Conservation (phyloP, 352 stramenopile species). For the Pythium scleroteichum region DNA sequence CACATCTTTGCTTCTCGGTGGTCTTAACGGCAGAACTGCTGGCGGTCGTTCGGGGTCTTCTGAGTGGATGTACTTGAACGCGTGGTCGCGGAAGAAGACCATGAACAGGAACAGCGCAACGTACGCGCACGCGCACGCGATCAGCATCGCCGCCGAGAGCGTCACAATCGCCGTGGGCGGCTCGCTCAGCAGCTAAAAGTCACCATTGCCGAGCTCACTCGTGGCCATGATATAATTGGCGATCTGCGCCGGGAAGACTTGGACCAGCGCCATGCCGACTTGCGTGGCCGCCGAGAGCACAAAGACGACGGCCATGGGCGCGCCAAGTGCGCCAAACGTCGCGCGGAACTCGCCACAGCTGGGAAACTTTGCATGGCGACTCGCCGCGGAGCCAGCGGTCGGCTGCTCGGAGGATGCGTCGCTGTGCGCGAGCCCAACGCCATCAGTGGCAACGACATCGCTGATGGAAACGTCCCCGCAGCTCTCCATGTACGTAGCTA, state of each 20-base stretch:
- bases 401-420: too few relatives aligned
- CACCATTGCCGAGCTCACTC: slow-evolving; percentile 9
- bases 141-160: slow-evolving; percentile 10
- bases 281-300: slow-evolving; percentile 5
- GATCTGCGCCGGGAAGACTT: slow-evolving; percentile 21
- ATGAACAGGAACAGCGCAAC: slow-evolving; percentile 17
- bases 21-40: too few relatives aligned
- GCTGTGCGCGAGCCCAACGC: too few relatives aligned
- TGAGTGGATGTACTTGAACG: background rate
- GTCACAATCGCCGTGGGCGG: background rate
- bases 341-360: slow-evolving; percentile 3
- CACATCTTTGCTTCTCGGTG: background rate
- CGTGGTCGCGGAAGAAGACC: slow-evolving; percentile 17
- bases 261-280: slow-evolving; percentile 17
- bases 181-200: slow-evolving; percentile 28
- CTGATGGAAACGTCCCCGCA: too few relatives aligned
- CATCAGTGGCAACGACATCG: too few relatives aligned
- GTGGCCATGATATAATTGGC: slow-evolving; percentile 33
- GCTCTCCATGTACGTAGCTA: too few relatives aligned
- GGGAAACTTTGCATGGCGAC: too few relatives aligned
- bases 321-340: slow-evolving; percentile 14
- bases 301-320: slow-evolving; percentile 21
- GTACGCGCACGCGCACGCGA: slow-evolving; percentile 13
- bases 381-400: too few relatives aligned
- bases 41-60: background rate